Base-by-base conservation (phyloP, 768 basidiomycete genomes). In the Collybiopsis luxurians region DNA sequence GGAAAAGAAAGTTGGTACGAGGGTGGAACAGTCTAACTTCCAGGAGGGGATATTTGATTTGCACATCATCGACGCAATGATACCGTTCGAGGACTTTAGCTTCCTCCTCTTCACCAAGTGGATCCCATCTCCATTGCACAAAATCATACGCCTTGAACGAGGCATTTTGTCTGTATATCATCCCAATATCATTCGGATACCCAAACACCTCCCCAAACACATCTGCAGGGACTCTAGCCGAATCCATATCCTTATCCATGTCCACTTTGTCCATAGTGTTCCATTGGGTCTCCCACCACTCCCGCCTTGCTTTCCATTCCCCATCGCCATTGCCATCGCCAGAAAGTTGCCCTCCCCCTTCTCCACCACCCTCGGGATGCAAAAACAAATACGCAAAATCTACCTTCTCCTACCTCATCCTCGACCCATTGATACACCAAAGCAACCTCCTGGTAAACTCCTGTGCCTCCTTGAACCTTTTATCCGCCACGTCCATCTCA, bases 1-100 rank as follows among this genome's bases (percentile, higher is more conserved):
- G 86, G 2, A 79, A 64, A 10, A 90, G 73, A 64, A 89, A 85
- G 61, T 90, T 89, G 26, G 77, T 75, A 40, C 85, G 76, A 12
- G 76, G 73, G 7, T 79, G 82, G 38, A 82, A 70, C 2, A 73
- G 59, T 56, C 78, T 70, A 2, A 80, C 88, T n/a, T 82, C 70
- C 24, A 91, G 69, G 13, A 91, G 70, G 1, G 90, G 90, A 62
- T 86, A 89, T 4, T n/a, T n/a, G n/a, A n/a, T n/a, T n/a, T n/a
- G n/a, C n/a, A 72, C 67, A 4, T 61, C 54, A 6, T 61, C 60
- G 12, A 57, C 60, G 4, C 38, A 42, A 9, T 56, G 34, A 59
- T 82, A 77, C 53, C 66, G 62, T 23, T 64, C 62, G 44, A 55
- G 53, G n/a, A 80, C 60, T 12, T 69, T 57, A n/a, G 73, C 72